phyloP scores from a whole-genome alignment of 768 basidiomycete genomes.

The Lactifluus volemus region DNA sequence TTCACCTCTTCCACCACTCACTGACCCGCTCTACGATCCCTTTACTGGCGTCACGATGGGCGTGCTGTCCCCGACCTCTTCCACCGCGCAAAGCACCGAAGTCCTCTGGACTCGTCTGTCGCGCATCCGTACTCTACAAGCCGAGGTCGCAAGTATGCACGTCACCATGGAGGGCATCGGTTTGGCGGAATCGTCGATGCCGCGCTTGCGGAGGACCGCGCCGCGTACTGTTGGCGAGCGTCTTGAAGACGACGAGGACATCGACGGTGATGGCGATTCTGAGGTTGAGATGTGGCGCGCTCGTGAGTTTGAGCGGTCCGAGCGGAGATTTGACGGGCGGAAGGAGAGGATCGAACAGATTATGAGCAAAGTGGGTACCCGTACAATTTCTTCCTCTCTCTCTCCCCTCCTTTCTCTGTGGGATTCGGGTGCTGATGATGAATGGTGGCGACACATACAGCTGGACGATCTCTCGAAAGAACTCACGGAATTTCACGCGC shows the following conservation, averaged over 20 bases:
- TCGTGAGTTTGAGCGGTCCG: constrained; percentile 58
- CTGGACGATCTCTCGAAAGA: constrained; percentile 44
- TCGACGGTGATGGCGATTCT: not conserved
- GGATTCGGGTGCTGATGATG: not conserved
- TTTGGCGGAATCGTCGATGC: constrained; percentile 7
- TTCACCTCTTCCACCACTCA: constrained; percentile 15
- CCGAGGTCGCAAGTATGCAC: constrained; percentile 64
- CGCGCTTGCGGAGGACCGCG: not conserved
- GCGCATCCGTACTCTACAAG: constrained; percentile 62
- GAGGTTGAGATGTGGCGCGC: constrained; percentile 32
- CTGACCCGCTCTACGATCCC: constrained; percentile 36
- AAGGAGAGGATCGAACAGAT: constrained; percentile 62
- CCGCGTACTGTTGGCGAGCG: constrained; percentile 9
- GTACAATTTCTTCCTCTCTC: no score
- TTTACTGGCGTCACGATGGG: constrained; percentile 40
- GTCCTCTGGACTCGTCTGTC: constrained; percentile 62
- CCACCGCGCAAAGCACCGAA: constrained; percentile 25
- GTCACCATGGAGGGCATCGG: constrained; percentile 67
- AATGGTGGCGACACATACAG: constrained; percentile 27
- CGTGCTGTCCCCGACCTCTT: constrained; percentile 23
- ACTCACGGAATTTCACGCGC: constrained; percentile 36
- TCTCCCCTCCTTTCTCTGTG: not conserved
- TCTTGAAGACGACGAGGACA: constrained; percentile 3
- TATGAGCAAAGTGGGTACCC: constrained; percentile 54
- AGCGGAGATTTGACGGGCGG: constrained; percentile 59